Percentiles rank a stretch among this genome's conserved stretches.
Evolutionary conservation across 1,139 yeast species (phyloP).

Genomic region (Taphrina communis): DNA sequence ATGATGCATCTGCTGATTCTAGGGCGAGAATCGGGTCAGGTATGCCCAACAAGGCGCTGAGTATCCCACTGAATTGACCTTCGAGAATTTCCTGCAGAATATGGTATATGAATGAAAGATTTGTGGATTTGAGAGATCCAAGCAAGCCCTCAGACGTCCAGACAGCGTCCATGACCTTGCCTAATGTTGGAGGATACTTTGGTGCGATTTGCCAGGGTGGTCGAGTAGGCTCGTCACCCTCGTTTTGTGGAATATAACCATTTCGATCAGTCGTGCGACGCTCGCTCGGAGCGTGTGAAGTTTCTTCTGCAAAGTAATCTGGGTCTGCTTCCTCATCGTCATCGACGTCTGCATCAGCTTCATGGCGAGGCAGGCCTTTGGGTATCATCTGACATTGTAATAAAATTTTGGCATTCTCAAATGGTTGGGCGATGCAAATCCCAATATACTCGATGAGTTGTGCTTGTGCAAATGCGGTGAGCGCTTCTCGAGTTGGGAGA

Average conservation of each 20-base stretch:
- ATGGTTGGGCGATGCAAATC: constrained; percentile 71
- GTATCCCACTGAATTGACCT: constrained; percentile 66
- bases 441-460: constrained; percentile 30
- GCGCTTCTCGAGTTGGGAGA: constrained; percentile 19
- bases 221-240: constrained; percentile 40
- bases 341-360: constrained; percentile 46
- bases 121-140: constrained; percentile 85
- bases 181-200: constrained; percentile 41
- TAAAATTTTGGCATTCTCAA: constrained; percentile 79
- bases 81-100: constrained; percentile 79
- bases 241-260: constrained; percentile 42
- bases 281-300: constrained; percentile 9
- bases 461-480: constrained; percentile 18
- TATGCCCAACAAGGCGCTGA: constrained; percentile 70
- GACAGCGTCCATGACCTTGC: constrained; percentile 73
- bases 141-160: constrained; percentile 78
- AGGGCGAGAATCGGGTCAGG: constrained; percentile 84
- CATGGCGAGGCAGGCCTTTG: constrained; percentile 42
- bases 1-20: constrained; percentile 74
- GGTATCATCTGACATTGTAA: constrained; percentile 62
- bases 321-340: constrained; percentile 61
- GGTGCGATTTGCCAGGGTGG: constrained; percentile 41
- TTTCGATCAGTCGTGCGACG: constrained; percentile 37
- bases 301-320: constrained; percentile 24
- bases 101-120: constrained; percentile 79